These are phyloP conservation scores for Rhizophora apiculata DNA, from an alignment of 345 rosid species.

Conservation along the genomic window DNA sequence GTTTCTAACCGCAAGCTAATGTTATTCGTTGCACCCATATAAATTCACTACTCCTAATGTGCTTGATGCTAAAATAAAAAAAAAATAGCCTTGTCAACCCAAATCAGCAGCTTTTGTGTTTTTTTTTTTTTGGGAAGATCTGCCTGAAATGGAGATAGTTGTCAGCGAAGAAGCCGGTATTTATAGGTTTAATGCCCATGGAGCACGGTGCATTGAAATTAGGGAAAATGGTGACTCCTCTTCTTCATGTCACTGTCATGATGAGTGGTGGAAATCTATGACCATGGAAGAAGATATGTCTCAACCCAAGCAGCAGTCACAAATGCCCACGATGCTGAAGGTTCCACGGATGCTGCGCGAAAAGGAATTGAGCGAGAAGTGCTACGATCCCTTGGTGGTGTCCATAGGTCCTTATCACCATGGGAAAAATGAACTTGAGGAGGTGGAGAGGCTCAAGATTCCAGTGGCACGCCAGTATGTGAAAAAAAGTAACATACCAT, in stretches of 20 bases:
- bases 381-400: background rate
- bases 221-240: background rate
- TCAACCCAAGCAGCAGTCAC: background rate
- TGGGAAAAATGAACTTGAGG: background rate
- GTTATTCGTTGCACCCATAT: too few relatives aligned
- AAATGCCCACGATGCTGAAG: background rate
- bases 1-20: too few relatives aligned
- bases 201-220: background rate
- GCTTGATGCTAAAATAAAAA: too few relatives aligned
- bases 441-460: slow-evolving; percentile 4
- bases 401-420: slow-evolving; percentile 17
- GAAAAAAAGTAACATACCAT: too few relatives aligned
- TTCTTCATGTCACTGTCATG: background rate
- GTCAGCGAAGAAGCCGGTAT: too few relatives aligned
- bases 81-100: too few relatives aligned
- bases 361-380: background rate
- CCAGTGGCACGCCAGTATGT: background rate
- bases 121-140: too few relatives aligned
- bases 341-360: background rate
- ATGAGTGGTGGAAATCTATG: background rate
- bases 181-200: background rate
- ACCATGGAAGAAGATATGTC: background rate
- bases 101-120: too few relatives aligned
- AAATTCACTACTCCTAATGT: too few relatives aligned
- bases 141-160: too few relatives aligned